These are phyloP conservation scores for Phaffia rhodozyma DNA, from an alignment of 1,284 basidiomycete species.

Conservation along the genomic window DNA sequence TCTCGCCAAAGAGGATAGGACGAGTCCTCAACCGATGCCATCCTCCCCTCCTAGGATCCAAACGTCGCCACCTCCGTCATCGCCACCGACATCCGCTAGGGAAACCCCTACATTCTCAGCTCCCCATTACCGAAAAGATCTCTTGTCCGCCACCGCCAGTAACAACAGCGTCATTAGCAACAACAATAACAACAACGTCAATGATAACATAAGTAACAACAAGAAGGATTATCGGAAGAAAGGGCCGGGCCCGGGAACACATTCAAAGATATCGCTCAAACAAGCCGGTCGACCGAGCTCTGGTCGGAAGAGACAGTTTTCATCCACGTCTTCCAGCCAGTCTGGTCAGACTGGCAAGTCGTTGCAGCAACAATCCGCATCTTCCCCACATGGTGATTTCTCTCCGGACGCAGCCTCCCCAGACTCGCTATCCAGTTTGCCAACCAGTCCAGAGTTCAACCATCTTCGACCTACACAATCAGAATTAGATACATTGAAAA, in stretches of 20 bases:
- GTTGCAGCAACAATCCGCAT: neutral
- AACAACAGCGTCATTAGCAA: constrained; percentile 1
- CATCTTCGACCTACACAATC: too few species aligned
- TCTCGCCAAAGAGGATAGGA: constrained; percentile 29
- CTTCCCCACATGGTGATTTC: neutral
- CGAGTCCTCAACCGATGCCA: neutral
- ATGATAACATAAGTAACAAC: neutral
- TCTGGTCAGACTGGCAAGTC: neutral
- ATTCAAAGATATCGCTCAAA: too few species aligned
- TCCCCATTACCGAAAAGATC: neutral
- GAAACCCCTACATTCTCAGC: neutral
- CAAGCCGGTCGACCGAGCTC: neutral
- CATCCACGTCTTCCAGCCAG: neutral
- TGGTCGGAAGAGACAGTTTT: neutral
- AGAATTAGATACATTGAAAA: too few species aligned
- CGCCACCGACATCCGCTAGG: neutral
- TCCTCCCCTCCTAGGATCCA: neutral
- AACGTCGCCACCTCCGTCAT: neutral
- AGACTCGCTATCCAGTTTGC: constrained; percentile 18
- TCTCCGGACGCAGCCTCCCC: constrained; percentile 22
- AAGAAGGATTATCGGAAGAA: constrained; percentile 54
- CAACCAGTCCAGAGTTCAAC: neutral
- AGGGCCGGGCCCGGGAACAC: constrained; percentile 52
- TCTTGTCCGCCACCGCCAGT: neutral
- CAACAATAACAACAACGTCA: constrained; percentile 7